Evolutionary conservation across 495 filamentous ascomycete genomes (phyloP), one percentile per base, ranked within the genome.

Genomic region (Talaromyces liani): DNA sequence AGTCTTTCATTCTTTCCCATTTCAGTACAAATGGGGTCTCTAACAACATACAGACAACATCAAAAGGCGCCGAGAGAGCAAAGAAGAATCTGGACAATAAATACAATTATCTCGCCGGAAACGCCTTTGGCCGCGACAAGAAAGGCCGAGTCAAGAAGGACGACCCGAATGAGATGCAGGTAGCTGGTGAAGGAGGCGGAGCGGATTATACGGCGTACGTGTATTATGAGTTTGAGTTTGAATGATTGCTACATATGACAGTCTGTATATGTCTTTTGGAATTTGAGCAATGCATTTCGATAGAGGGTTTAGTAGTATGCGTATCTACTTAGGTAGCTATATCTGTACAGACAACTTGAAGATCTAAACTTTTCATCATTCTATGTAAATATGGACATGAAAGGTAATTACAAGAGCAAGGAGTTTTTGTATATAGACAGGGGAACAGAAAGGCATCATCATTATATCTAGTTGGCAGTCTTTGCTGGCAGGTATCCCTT

Each of bases 191-290:
- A 65, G 79, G 80, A 2, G 72, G 77, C 31, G 86, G 85, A 54
- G 84, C 85, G 64, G 94, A 97, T 70, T 98, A 97, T 77, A 91
- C 91, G 63, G 87, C 94, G 31, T 98, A 95, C 77, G 95, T 97
- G 72, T 97, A 91, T 78, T 98, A 97, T 77, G 91, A 97, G 68
- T 92, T 97, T 72, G 89, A 92, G 71, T 88, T 95, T 71, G 80
- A 82, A 68, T 80, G 77, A 73, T 58, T 29, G 53, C 24, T 56
- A 56, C 56, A 58, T 25, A 58, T 36, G 10, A 22, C 27, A 20
- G 56, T 58, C 31, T 58, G 56, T 58, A 58, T 58, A 58, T 58
- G 56, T 20, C 27, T 29, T 24, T 20, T 33, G 14, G 31, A 36
- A 20, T 20, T 20, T 58, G 27, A 36, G 16, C 27, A 33, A 33